Evolutionary conservation across 495 filamentous ascomycete species (phyloP).

Genomic region (Trichoderma gamsii): DNA sequence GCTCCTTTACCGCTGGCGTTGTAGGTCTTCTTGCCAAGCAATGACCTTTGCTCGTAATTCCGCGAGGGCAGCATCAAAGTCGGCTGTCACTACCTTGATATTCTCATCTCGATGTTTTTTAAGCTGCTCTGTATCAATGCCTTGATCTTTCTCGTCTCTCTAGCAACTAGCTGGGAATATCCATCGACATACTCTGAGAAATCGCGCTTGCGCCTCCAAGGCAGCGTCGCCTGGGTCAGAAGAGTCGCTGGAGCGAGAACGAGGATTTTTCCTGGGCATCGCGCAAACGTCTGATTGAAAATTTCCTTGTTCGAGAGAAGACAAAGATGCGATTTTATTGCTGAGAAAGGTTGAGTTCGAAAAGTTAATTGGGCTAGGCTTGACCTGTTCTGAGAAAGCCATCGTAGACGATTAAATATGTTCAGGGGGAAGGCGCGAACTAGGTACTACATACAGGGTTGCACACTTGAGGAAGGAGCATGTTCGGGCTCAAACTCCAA

Average conservation of each 20-base stretch:
- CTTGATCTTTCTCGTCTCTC: not conserved
- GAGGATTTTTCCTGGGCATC: not conserved
- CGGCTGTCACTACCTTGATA: not conserved
- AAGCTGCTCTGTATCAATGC: not conserved
- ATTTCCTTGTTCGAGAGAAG: not conserved
- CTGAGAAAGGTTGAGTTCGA: not conserved
- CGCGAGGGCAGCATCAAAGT: not conserved
- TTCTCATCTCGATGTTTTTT: not conserved
- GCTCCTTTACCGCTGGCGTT: not conserved
- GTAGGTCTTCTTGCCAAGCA: not conserved
- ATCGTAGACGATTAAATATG: not conserved
- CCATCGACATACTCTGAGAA: not conserved
- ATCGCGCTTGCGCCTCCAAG: not conserved
- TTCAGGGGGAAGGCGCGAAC: not conserved
- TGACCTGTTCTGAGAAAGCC: not conserved
- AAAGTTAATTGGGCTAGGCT: not conserved
- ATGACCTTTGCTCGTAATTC: not conserved
- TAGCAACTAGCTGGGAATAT: not conserved
- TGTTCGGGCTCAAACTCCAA: not conserved
- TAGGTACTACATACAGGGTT: not conserved
- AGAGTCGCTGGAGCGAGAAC: conserved; percentile 2
- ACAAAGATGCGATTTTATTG: not conserved
- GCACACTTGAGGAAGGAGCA: not conserved
- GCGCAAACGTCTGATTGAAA: not conserved
- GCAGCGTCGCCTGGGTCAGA: not conserved